Evolutionary conservation across 2,329 filamentous ascomycete species (phyloP).

Genomic region (Aureobasidium namibiae): DNA sequence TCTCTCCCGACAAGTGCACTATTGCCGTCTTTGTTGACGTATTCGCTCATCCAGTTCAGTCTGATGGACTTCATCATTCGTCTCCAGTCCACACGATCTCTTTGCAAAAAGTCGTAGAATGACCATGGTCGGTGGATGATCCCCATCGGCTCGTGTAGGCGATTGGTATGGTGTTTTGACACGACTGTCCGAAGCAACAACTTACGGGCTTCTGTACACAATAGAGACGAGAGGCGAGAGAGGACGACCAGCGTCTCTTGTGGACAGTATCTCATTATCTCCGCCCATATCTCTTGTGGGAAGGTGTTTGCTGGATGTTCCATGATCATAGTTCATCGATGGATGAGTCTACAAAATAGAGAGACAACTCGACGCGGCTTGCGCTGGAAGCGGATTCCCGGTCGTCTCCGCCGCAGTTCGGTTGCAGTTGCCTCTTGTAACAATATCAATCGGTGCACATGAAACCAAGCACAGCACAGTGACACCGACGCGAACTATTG

Average conservation of each 20-base stretch:
- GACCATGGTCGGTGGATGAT: background rate
- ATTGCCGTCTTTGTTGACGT: background rate
- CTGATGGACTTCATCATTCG: background rate
- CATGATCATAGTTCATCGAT: background rate
- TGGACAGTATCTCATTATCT: background rate
- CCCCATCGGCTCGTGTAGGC: background rate
- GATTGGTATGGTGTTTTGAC: background rate
- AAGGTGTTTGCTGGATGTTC: background rate
- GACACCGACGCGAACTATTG: no score
- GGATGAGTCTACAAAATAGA: background rate
- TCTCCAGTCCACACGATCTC: background rate
- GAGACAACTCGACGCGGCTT: background rate
- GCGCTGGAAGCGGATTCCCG: background rate
- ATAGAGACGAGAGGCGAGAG: background rate
- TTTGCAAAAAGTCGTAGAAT: background rate
- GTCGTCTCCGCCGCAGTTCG: background rate
- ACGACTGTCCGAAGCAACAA: background rate
- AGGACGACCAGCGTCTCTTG: background rate
- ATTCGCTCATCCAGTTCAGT: background rate
- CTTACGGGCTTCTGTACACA: background rate
- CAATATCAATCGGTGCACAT: no score
- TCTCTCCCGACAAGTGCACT: background rate
- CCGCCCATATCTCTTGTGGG: background rate
- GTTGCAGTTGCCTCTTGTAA: background rate
- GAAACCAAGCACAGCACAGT: no score